Percentiles rank a stretch among this genome's conserved stretches.
These are phyloP conservation scores for barrel medic (Medicago truncatula) DNA, from an alignment of 306 rosid genomes.

Conservation along the genomic window MtrunA17r5.0-ANR NC_053043.1:4317501-4318000, in stretches of 20 bases:
- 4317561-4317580: too few relatives aligned
- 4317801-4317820: too few relatives aligned
- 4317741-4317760: not conserved
- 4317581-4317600: too few relatives aligned
- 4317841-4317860: not conserved
- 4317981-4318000: not conserved
- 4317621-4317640: too few relatives aligned
- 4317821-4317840: not conserved
- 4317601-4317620: too few relatives aligned
- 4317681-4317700: too few relatives aligned
- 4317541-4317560: too few relatives aligned
- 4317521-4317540: too few relatives aligned
- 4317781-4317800: constrained; percentile 12
- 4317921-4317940: constrained; percentile 25
- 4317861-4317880: constrained; percentile 40
- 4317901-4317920: constrained; percentile 34
- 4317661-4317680: too few relatives aligned
- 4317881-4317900: constrained; percentile 23
- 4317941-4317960: constrained; percentile 49
- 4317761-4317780: not conserved
- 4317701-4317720: not conserved
- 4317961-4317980: constrained; percentile 13
- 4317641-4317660: too few relatives aligned
- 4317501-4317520: too few relatives aligned
- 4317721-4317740: not conserved